Evolutionary conservation across 176 grass and related monocot species (phyloP), one percentile per base, ranked within the genome.

Genomic region (Paspalum notatum): DNA sequence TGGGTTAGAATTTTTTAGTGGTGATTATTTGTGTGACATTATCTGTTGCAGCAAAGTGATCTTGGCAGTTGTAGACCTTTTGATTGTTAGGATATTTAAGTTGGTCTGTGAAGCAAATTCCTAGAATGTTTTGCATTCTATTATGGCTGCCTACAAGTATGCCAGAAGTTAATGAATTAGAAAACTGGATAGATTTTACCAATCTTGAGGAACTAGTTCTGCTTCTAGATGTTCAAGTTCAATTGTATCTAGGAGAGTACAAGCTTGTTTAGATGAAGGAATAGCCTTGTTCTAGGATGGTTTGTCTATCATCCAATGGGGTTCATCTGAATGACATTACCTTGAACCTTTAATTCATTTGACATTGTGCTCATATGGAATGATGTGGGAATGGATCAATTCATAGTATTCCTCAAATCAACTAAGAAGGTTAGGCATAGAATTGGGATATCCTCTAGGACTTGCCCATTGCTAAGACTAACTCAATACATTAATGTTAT

Each of bases 161-260:
- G 22, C 9, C 20, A 11, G 13, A 74, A 21, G 38, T 63, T 42
- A 68, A 69, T 46, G 46, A 66, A 13, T 14, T 21, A 74, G 43
- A 47, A 14, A 54, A 60, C 13, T 50, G 18, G 68, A 66, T 45
- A 77, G 3, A 74, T 78, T 53, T 72, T 78, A 59, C 55, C n/a
- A 78, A 72, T 78, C 80, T 71, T 82, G 47, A 59, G 20, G 27
- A 78, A 72, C 38, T 77, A 8, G 16, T 59, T 67, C 60, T 71
- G 65, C 37, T 89, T 82, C 62, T 24, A 71, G 68, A 53, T 81
- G 57, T 76, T 57, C 70, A 14, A 20, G 54, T 5, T 82, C 38
- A 40, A 26, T 9, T 77, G 20, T 82, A 22, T 82, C 45, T 27
- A 17, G 32, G 72, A 70, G 17, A 54, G 46, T 75, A 12, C 72